Evolutionary conservation across 2,329 filamentous ascomycete genomes (phyloP), one percentile per base, ranked within the genome.

Genomic region (Apiospora rasikravindrae): DNA sequence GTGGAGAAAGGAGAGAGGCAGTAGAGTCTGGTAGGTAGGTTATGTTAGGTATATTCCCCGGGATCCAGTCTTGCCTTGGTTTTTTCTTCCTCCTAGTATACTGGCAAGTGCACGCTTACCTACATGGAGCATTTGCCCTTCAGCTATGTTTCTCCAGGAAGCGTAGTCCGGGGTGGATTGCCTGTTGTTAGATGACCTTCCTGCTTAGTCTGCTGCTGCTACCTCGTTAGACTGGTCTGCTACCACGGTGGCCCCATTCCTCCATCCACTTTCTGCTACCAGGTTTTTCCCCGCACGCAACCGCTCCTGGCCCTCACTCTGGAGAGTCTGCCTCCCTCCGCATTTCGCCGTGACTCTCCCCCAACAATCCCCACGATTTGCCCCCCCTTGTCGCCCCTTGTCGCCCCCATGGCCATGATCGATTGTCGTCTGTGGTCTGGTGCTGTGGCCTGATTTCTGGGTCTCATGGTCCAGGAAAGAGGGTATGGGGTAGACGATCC

Each of bases 351-450:
- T 33, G 14, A 33, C 53, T 37, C 29, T 61, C 53, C 53, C 53
- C 53, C 57, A 64, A 64, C 57, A 64, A 64, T 64, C 57, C 57
- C 57, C 57, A 64, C 57, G 57, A 64, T 64, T 40, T 64, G 57
- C 53, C 53, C 53, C 51, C 51, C 29, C 8, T 19, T 33, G 45
- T 29, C 29, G 16, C 16, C 53, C 19, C 40, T 42, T 42, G 40
- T 42, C 40, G 40, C 13, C 40, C 49, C 24, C 47, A 24, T 51
- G 14, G 14, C 14, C 49, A 26, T 53, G 26, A 4, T 37, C 16
- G 16, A 61, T 2, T 24, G n/a, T 61, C 16, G 53, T 61, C 10
- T 24, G n/a, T 61, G 29, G 53, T 61, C 53, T 22, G 53, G 16
- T 61, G 29, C 53, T 61, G 53, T 61, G 53, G 53, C 53, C 53